Percentiles rank a stretch among this genome's conserved stretches.
phyloP scores from a whole-genome alignment of 352 stramenopile genomes.

The Phytopythium cucurbitacearum region DNA sequence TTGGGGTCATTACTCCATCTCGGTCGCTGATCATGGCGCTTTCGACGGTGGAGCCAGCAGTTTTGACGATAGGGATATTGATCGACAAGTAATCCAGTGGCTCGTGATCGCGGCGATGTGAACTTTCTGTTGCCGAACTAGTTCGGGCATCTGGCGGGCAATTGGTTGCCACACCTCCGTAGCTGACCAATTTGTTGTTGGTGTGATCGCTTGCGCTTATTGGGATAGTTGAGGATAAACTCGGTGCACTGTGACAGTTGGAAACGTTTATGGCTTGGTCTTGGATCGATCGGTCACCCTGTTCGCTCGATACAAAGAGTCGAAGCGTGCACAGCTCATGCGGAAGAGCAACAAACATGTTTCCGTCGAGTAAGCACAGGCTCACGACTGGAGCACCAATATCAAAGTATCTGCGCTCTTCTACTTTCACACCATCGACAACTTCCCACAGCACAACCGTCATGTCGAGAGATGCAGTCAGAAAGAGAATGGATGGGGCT shows the following conservation, averaged over 20 bases:
- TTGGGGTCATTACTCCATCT: too few species aligned
- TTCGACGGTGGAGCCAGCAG: background rate
- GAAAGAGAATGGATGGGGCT: constrained; percentile 15
- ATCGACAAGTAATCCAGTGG: constrained; percentile 1
- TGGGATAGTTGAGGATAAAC: too few species aligned
- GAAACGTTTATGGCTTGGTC: too few species aligned
- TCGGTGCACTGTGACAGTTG: too few species aligned
- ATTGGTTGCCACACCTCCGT: background rate
- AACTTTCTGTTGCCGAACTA: background rate
- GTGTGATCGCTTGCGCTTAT: too few species aligned
- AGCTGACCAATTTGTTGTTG: too few species aligned
- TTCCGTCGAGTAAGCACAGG: constrained; percentile 23
- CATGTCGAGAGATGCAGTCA: constrained; percentile 60
- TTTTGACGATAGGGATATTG: background rate
- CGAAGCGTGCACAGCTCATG: constrained; percentile 34
- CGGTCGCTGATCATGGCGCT: background rate
- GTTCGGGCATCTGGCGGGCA: background rate
- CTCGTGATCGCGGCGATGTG: background rate
- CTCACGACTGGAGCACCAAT: constrained; percentile 46
- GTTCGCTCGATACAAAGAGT: too few species aligned
- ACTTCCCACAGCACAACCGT: constrained; percentile 57
- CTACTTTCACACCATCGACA: constrained; percentile 11
- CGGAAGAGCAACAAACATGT: constrained; percentile 24
- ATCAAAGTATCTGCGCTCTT: constrained; percentile 63
- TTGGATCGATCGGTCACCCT: too few species aligned